A percentile compares a stretch with the other conserved stretches of the same genome.
Evolutionary conservation across 169 alveolate species (phyloP).

Genomic region (Eimeria praecox): DNA sequence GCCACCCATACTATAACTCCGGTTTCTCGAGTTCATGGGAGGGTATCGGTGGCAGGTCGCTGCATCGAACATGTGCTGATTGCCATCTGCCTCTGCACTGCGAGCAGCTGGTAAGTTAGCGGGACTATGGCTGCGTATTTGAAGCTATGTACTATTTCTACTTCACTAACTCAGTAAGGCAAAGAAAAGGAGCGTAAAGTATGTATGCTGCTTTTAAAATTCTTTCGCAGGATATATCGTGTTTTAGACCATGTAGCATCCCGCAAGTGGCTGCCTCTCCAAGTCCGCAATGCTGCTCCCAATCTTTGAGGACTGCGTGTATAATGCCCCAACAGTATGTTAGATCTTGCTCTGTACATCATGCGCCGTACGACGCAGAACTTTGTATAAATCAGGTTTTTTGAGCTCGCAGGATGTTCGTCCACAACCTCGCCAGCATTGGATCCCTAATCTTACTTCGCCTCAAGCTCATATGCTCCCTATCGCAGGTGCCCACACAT

Average conservation of each 20-base stretch:
- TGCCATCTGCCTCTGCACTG: background rate
- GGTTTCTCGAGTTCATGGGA: background rate
- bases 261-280: too few relatives aligned
- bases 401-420: background rate
- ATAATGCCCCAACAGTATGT: background rate
- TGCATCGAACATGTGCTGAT: background rate
- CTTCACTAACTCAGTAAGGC: background rate
- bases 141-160: background rate
- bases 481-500: background rate
- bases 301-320: background rate
- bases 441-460: background rate
- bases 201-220: too few relatives aligned
- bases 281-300: background rate
- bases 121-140: background rate
- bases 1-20: background rate
- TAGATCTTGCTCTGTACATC: background rate
- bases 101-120: constrained; percentile 12
- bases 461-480: background rate
- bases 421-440: background rate
- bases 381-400: background rate
- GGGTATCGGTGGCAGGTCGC: background rate
- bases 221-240: background rate
- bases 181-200: background rate
- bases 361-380: background rate
- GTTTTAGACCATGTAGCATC: background rate